Base-by-base conservation (phyloP, 345 rosid genomes). In the Citrus medica region DNA sequence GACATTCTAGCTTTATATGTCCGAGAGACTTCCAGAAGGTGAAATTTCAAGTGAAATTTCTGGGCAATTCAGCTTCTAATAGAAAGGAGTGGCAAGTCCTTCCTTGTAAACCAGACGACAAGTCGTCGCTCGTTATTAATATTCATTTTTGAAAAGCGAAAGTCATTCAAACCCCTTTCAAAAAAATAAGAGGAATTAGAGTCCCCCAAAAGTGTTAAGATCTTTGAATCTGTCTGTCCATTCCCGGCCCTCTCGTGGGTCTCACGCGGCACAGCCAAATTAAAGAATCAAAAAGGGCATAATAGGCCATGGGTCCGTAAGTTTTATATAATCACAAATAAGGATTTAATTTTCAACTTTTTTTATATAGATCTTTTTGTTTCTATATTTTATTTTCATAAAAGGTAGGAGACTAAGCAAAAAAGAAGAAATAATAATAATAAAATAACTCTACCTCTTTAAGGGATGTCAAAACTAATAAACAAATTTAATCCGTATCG, bases 401-500 rank as follows among this genome's bases (percentile, higher is more conserved):
- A 40, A 38, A 40, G 21, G 6, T 48, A 48, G 19, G 4, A 7
- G 55, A 48, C 13, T 40, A 40, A 40, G 13, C 10, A 2, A 40
- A 40, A 40, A 40, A 40, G 2, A 40, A 8, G 9, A 9, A 40
- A 40, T 38, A 40, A 40, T 37, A 37, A 37, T 35, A 35, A 35
- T 37, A 37, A 37, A 40, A 10, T 3, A 46, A 46, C 51, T 46
- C 17, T 13, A 46, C 17, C 17, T 46, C 5, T 46, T 0, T 8
- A 8, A 7, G 3, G 0, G 0, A 38, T 38, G 12, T 0, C 2
- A 8, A 38, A 7, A 38, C 12, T 38, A 38, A 38, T 7, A 38
- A 38, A 38, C 0, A 7, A 38, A 38, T 7, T 0, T 8, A 38
- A 38, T 38, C 0, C 0, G 3, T 8, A 38, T 38, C 10, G 12